Evolutionary conservation across 192 early-diverging fungal species (phyloP).

Genomic region (Linnemannia elongata): DNA sequence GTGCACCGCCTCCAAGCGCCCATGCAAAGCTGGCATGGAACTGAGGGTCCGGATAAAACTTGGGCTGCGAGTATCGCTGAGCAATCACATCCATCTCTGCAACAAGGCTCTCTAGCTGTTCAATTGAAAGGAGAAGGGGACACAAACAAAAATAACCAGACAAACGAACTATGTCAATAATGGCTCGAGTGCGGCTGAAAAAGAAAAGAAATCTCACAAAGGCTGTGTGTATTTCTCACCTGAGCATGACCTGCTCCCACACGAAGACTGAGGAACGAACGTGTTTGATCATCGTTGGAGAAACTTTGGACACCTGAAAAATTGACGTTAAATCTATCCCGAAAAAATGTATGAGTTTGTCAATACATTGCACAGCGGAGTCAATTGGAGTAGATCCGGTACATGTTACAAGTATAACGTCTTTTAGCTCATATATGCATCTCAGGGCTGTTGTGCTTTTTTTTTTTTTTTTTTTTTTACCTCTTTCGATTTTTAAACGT

Average conservation of each 20-base stretch:
- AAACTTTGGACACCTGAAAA: constrained; percentile 49
- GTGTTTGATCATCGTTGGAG: constrained; percentile 39
- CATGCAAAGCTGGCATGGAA: constrained; percentile 55
- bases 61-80: constrained; percentile 35
- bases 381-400: too few relatives aligned
- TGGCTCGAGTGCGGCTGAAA: too few relatives aligned
- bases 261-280: constrained; percentile 51
- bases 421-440: too few relatives aligned
- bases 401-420: too few relatives aligned
- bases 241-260: constrained; percentile 45
- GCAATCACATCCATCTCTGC: constrained; percentile 45
- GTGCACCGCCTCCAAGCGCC: constrained; percentile 39
- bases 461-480: constrained; percentile 7
- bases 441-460: not conserved
- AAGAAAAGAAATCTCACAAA: not conserved
- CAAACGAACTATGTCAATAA: not conserved
- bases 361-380: too few relatives aligned
- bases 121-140: not conserved
- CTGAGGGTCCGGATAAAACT: constrained; percentile 38
- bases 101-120: constrained; percentile 36
- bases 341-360: not conserved
- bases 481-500: constrained; percentile 32
- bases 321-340: constrained; percentile 28
- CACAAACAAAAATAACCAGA: not conserved
- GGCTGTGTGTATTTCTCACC: constrained; percentile 2